Base-by-base conservation (phyloP, 2,329 filamentous ascomycete species). In the Erysiphe pisi region DNA sequence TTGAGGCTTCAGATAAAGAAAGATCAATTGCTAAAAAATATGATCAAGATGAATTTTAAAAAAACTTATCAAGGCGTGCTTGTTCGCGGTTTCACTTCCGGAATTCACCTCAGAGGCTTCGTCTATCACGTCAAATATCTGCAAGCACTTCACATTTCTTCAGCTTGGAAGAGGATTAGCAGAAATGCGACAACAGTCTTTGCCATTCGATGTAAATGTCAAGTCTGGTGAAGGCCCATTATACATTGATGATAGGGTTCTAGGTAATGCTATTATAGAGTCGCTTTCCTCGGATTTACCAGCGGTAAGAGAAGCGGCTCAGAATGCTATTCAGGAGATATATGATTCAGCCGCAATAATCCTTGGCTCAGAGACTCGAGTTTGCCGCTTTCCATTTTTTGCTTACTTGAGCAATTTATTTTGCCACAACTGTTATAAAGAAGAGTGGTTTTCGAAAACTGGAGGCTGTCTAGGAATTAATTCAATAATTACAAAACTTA, bases 401-500 rank as follows among this genome's bases (percentile, higher is more conserved):
- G 87, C 87, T 77, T 90, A 94, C 80, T 86, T 99, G 8, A 90
- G 91, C 58, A 91, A 89, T 78, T 90, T 90, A 0, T 97, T 98
- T 82, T 95, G 93, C 80, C 95, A 99, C 82, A 93, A 93, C 79
- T 99, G 95, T 82, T 94, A 97, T 80, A 93, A 95, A 80, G 94
- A 99, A 82, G 95, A 99, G 81, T 99, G 96, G 95, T 99, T 97
- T 81, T 94, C 94, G 76, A 99, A 99, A 83, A 92, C 93, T 56
- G 95, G 94, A 74, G 95, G 95, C 58, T 94, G 92, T 76, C 84
- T 94, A 28, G 96, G 96, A 77, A 97, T 99, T 80, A 91, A 92
- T 81, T 90, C 96, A 77, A 85, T 99, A 77, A 90, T 94, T 47
- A 94, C 92, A 1, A 91, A 94, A 80, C 85, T 98, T 77, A 90